Conservation (phyloP, 1,284 basidiomycete genomes). For the Psilocybe mexicana region DNA sequence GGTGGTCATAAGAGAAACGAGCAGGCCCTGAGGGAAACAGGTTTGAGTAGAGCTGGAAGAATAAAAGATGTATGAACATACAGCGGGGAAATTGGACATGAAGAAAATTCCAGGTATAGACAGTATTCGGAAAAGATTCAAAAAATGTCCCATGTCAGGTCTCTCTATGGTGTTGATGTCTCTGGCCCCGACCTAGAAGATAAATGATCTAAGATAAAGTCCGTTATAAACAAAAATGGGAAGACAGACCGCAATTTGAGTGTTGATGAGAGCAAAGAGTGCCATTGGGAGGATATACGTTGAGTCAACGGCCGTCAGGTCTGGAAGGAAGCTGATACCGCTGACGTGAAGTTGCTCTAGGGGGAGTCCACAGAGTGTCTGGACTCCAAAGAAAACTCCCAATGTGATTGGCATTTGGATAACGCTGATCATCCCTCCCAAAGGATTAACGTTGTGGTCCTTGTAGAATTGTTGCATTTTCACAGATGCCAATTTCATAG, state of each 20-base stretch:
- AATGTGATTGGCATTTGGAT: slow-evolving; percentile 82
- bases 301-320: slow-evolving; percentile 82
- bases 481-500: slow-evolving; percentile 21
- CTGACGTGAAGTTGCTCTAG: slow-evolving; percentile 76
- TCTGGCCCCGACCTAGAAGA: slow-evolving; percentile 50
- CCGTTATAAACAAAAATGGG: background rate
- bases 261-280: slow-evolving; percentile 66
- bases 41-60: background rate
- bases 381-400: slow-evolving; percentile 85
- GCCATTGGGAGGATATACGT: slow-evolving; percentile 74
- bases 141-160: slow-evolving; percentile 63
- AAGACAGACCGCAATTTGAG: slow-evolving; percentile 67
- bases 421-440: slow-evolving; percentile 62
- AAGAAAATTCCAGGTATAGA: slow-evolving; percentile 62
- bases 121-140: slow-evolving; percentile 71
- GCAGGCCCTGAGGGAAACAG: slow-evolving; percentile 49
- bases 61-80: slow-evolving; percentile 32
- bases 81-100: slow-evolving; percentile 60
- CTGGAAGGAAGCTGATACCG: slow-evolving; percentile 75
- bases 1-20: slow-evolving; percentile 60
- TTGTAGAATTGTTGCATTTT: slow-evolving; percentile 63
- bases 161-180: slow-evolving; percentile 59
- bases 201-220: slow-evolving; percentile 7
- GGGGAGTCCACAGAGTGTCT: slow-evolving; percentile 70
- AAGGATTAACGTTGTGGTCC: slow-evolving; percentile 66